Evolutionary conservation across 2,329 filamentous ascomycete genomes (phyloP).

Genomic region (Elsinoe australis): DNA sequence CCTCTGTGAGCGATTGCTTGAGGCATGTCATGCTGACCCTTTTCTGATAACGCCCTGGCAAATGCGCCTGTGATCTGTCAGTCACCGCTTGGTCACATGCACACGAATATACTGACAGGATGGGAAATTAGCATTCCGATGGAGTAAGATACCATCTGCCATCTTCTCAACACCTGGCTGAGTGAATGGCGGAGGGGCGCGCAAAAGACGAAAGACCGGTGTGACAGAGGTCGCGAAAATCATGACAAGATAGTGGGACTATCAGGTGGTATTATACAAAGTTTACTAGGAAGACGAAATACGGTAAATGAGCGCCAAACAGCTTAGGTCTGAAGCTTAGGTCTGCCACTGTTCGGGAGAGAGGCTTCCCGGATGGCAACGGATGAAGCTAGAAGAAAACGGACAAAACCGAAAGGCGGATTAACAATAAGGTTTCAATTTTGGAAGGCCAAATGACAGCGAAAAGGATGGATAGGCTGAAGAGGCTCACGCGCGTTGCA

Average conservation of each 20-base stretch:
- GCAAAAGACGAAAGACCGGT: slow-evolving; percentile 5
- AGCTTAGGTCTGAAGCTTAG: slow-evolving; percentile 1
- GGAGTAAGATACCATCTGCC: slow-evolving; percentile 16
- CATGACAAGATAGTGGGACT: slow-evolving; percentile 6
- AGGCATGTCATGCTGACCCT: slow-evolving; percentile 35
- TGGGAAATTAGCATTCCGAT: slow-evolving; percentile 5
- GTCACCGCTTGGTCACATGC: no score
- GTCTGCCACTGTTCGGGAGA: slow-evolving; percentile 7
- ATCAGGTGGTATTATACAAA: slow-evolving; percentile 9
- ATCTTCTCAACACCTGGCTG: slow-evolving; percentile 20
- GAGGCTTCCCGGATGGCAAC: slow-evolving; percentile 1
- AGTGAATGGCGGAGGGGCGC: slow-evolving; percentile 18
- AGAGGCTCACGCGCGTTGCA: not conserved
- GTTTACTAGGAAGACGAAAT: slow-evolving; percentile 13
- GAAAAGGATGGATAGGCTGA: slow-evolving; percentile 8
- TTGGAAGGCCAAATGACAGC: not conserved
- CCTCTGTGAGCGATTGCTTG: slow-evolving; percentile 73
- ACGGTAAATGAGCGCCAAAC: slow-evolving; percentile 13
- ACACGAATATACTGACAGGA: slow-evolving; percentile 12
- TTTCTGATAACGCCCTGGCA: slow-evolving; percentile 5
- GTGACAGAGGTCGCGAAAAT: slow-evolving; percentile 9
- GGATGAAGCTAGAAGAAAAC: slow-evolving; percentile 7
- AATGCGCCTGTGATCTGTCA: slow-evolving; percentile 15
- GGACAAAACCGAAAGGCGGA: not conserved
- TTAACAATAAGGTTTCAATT: not conserved